Conservation (phyloP, 2,329 filamentous ascomycete genomes). For the Aspergillus sp. region DNA sequence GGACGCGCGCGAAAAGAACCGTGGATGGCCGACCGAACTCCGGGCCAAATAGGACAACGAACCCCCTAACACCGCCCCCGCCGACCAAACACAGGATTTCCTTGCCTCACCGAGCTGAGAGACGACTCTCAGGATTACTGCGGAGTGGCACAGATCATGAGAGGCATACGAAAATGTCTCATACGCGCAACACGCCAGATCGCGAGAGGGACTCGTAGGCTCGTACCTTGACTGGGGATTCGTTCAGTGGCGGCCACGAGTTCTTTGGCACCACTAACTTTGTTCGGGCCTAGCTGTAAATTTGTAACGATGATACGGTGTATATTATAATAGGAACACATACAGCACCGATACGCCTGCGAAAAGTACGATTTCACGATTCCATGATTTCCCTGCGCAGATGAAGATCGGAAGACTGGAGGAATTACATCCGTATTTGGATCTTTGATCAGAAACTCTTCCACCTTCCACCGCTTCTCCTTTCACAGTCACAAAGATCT, state of each 20-base stretch:
- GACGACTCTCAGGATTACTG: neutral
- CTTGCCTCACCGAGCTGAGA: slow-evolving; percentile 10
- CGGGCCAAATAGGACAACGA: slow-evolving; percentile 6
- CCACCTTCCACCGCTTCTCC: slow-evolving; percentile 7
- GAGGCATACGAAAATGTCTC: neutral
- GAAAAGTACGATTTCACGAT: no score
- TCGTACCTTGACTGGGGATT: slow-evolving; percentile 7
- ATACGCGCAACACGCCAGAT: no score
- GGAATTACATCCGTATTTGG: no score
- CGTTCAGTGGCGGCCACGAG: slow-evolving; percentile 26
- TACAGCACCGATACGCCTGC: no score
- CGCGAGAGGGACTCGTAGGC: no score
- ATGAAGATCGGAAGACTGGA: no score
- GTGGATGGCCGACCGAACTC: slow-evolving; percentile 14
- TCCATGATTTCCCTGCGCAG: no score
- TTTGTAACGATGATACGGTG: neutral
- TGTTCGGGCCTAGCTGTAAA: slow-evolving; percentile 3
- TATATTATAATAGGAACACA: no score
- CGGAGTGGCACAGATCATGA: neutral
- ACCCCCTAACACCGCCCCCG: slow-evolving; percentile 13
- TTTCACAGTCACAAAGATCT: neutral
- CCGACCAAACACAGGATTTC: slow-evolving; percentile 10
- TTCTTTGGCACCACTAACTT: slow-evolving; percentile 10
- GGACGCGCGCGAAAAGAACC: slow-evolving; percentile 8
- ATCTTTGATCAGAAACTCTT: neutral